phyloP scores from a whole-genome alignment of 768 basidiomycete genomes.

The Punctularia strigosozonata region DNA sequence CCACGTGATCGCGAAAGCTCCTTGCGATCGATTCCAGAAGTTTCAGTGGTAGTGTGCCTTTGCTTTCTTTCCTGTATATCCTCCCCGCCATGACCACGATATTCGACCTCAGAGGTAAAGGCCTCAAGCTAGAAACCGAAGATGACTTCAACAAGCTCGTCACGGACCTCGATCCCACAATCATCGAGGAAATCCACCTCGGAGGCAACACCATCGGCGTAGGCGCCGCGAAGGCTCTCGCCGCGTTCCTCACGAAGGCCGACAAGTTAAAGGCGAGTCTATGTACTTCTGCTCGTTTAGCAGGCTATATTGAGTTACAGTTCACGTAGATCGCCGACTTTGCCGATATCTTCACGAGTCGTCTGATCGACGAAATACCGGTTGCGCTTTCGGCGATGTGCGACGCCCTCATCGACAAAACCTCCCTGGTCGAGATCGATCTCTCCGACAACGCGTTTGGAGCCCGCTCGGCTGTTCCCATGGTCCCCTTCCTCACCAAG shows the following conservation, averaged over 20 bases:
- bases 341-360: conserved; percentile 95
- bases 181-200: conserved; percentile 81
- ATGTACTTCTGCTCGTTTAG: not conserved
- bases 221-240: conserved; percentile 78
- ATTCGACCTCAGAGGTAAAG: conserved; percentile 45
- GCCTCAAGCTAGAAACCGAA: conserved; percentile 69
- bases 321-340: conserved; percentile 82
- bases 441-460: conserved; percentile 96
- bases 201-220: conserved; percentile 93
- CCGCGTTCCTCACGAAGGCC: conserved; percentile 63
- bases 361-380: conserved; percentile 92
- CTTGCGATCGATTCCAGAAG: too few species aligned
- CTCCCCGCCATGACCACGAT: not conserved
- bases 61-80: too few species aligned
- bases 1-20: too few species aligned
- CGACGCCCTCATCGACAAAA: conserved; percentile 71
- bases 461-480: conserved; percentile 86
- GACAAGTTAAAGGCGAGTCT: conserved; percentile 52
- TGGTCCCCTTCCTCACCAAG: conserved; percentile 78
- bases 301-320: not conserved
- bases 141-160: conserved; percentile 71
- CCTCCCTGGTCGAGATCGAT: conserved; percentile 76
- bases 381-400: conserved; percentile 80
- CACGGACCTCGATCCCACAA: conserved; percentile 44
- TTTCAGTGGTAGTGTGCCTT: too few species aligned